Conservation (phyloP, 164 flowering plant species). For the Stephania cephalantha region DNA sequence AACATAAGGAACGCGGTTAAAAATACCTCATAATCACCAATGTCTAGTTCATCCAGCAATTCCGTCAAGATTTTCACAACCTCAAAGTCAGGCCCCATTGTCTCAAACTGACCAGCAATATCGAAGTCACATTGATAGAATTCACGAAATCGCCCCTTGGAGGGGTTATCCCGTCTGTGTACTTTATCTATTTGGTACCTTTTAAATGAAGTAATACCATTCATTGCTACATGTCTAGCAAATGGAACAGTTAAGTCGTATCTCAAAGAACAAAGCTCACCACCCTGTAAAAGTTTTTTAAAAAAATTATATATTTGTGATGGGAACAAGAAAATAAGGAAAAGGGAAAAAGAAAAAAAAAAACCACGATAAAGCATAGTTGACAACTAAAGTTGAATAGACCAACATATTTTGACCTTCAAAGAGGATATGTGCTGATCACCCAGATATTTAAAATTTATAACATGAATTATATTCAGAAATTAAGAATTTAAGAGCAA, state of each 20-base stretch:
- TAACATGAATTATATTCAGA: no score
- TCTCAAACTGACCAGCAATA: conserved; percentile 80
- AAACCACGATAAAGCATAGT: neutral
- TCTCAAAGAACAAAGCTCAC: conserved; percentile 57
- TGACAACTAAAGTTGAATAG: neutral
- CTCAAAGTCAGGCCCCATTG: conserved; percentile 88
- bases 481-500: no score
- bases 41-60: conserved; percentile 74
- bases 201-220: conserved; percentile 70
- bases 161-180: conserved; percentile 88
- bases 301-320: neutral
- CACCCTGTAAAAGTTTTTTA: conserved; percentile 8
- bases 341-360: neutral
- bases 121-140: conserved; percentile 98
- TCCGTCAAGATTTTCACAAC: conserved; percentile 78
- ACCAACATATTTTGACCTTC: neutral
- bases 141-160: conserved; percentile 92
- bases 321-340: neutral
- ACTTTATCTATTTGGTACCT: conserved; percentile 95
- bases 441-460: no score
- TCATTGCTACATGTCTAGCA: conserved; percentile 90
- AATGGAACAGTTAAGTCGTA: conserved; percentile 97
- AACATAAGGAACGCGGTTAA: conserved; percentile 1
- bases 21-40: conserved; percentile 87
- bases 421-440: neutral